These are phyloP conservation scores for Vanderwaltozyma verrucispora DNA, from an alignment of 805 yeast genomes.

Conservation along the genomic window DNA sequence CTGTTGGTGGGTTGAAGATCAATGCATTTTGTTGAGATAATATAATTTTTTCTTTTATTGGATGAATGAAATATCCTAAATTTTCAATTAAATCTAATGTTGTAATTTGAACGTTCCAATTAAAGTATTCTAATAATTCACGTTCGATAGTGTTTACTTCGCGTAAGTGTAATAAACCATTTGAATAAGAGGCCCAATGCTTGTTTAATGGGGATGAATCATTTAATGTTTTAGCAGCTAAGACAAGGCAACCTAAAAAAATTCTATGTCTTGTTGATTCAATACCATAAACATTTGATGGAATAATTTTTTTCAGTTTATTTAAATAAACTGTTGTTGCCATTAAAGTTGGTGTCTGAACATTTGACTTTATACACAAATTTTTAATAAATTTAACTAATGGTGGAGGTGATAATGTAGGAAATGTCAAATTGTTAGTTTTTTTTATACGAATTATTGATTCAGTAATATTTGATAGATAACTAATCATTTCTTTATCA, in stretches of 20 bases:
- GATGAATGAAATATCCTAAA: conserved; percentile 62
- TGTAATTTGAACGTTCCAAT: conserved; percentile 72
- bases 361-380: conserved; percentile 73
- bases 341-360: conserved; percentile 92
- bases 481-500: conserved; percentile 22
- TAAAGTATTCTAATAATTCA: conserved; percentile 68
- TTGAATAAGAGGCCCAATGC: conserved; percentile 91
- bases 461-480: conserved; percentile 19
- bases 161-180: conserved; percentile 60
- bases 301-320: conserved; percentile 65
- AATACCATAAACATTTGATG: conserved; percentile 84
- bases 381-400: conserved; percentile 58
- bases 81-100: conserved; percentile 58
- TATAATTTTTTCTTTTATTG: conserved; percentile 44
- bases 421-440: conserved; percentile 8
- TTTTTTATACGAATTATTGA: conserved; percentile 19
- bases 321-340: conserved; percentile 77
- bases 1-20: conserved; percentile 17
- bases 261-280: conserved; percentile 88
- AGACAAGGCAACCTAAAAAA: conserved; percentile 74
- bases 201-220: conserved; percentile 91
- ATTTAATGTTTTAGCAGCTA: conserved; percentile 82
- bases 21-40: conserved; percentile 12
- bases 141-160: conserved; percentile 89
- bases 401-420: conserved; percentile 30